Base-by-base conservation (phyloP, 768 basidiomycete species). In the Daedalea quercina region DNA sequence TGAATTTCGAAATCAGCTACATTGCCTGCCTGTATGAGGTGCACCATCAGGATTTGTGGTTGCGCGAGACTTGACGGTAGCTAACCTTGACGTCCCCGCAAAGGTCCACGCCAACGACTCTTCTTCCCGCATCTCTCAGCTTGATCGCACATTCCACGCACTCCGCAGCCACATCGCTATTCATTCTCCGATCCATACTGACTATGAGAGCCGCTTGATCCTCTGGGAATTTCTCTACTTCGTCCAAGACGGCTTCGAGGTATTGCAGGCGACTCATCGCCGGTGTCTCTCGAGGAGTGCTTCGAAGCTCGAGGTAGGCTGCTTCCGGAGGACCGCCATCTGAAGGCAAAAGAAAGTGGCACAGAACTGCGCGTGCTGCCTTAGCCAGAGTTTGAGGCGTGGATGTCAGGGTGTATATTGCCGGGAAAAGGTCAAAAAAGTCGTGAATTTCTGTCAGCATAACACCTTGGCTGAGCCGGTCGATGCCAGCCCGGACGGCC, bases 281-380 rank as follows among this genome's bases (percentile, higher is more conserved):
- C 0, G 65, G 52, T 0, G 81, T 87, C 62, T 63, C 69, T 42
- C 83, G 76, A 0, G 90, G 91, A 0, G 87, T 91, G 9, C 82
- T 83, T n/a, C 91, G 81, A n/a, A 93, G 76, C 62, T 93, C 91
- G 31, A 94, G 73, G 62, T 90, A 90, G 3, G 68, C 67, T 54
- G 85, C 90, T 50, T 88, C 78, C 0, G 82, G 73, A 0, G 57
- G 35, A 9, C 65, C 55, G 22, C 73, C 68, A 25, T 34, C 40
- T 8, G 48, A 41, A 11, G 28, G 28, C 11, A 43, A 45, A 46
- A 94, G 72, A 66, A 91, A 93, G 3, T 71, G 67, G 19, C 68
- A 61, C 19, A 94, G 74, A 11, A 91, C 87, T n/a, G 77, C 85
- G 13, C 72, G 72, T 0, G 90, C 78, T 0, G 76, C 87, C 26